Conservation (phyloP, 1,284 basidiomycete species). For the Omphalotus olearius region DNA sequence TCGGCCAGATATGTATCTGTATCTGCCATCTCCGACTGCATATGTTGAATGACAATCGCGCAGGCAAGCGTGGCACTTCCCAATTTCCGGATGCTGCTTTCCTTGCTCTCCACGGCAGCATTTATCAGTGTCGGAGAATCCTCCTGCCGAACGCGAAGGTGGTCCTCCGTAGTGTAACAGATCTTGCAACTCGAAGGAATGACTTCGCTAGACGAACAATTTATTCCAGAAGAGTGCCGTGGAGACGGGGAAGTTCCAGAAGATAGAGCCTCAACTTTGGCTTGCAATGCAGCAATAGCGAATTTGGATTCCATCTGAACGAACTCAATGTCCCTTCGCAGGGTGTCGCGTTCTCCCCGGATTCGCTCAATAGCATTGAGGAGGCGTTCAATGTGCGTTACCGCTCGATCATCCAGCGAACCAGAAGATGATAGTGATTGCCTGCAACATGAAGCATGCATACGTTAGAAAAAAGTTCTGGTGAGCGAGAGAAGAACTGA, state of each 20-base stretch:
- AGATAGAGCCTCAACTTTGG: constrained; percentile 33
- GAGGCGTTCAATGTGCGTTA: constrained; percentile 48
- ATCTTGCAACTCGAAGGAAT: background rate
- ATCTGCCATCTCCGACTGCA: constrained; percentile 21
- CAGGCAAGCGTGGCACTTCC: constrained; percentile 27
- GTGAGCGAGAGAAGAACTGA: constrained; percentile 17
- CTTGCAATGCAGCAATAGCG: constrained; percentile 55
- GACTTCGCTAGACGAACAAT: background rate
- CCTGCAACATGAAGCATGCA: background rate
- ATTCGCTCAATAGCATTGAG: constrained; percentile 62
- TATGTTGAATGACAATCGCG: constrained; percentile 31
- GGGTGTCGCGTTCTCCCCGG: constrained; percentile 64
- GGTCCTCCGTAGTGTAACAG: background rate
- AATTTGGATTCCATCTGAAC: constrained; percentile 69
- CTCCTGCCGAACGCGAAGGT: constrained; percentile 11
- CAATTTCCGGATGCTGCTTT: constrained; percentile 25
- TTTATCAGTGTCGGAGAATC: constrained; percentile 15
- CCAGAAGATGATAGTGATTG: background rate
- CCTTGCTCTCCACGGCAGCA: constrained; percentile 1
- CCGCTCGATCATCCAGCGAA: constrained; percentile 27
- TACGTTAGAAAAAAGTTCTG: constrained; percentile 1
- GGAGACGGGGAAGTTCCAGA: background rate
- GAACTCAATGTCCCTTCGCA: constrained; percentile 68
- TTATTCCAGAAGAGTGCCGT: background rate
- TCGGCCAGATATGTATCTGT: background rate